A percentile compares a stretch with the other conserved stretches of the same genome.
Conservation (phyloP, 768 basidiomycete species). For the Kwoniella dejecticola region DNA sequence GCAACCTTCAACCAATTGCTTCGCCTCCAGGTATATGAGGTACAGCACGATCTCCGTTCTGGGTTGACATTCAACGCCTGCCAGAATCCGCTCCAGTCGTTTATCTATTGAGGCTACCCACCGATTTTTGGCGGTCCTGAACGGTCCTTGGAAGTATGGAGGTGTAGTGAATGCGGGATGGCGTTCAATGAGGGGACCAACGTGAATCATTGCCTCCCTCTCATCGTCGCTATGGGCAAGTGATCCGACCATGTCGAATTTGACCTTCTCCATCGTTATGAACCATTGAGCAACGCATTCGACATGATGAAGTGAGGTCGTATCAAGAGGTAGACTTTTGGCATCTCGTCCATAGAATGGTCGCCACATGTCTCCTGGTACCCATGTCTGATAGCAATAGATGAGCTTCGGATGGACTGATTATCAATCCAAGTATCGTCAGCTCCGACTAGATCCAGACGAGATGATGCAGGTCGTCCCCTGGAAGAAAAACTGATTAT, state of each 20-base stretch:
- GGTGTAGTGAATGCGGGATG: neutral
- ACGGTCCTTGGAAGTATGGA: slow-evolving; percentile 21
- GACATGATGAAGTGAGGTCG: neutral
- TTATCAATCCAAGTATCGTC: neutral
- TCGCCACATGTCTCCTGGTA: too few species aligned
- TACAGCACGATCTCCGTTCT: neutral
- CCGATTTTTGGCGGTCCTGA: slow-evolving; percentile 5
- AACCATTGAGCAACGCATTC: neutral
- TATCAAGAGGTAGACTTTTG: neutral
- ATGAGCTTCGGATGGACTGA: neutral
- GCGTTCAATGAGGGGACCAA: slow-evolving; percentile 10
- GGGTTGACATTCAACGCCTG: too few species aligned
- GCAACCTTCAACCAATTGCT: neutral
- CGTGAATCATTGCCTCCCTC: neutral
- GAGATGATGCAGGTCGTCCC: neutral
- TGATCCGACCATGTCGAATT: slow-evolving; percentile 1
- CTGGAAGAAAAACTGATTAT: neutral
- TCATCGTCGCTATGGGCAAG: neutral
- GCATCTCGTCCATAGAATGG: neutral
- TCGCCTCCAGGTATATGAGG: neutral
- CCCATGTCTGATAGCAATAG: slow-evolving; percentile 14
- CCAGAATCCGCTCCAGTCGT: neutral
- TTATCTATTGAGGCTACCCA: slow-evolving; percentile 4
- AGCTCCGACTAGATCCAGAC: neutral
- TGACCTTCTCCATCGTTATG: neutral